Conservation (phyloP, 2,329 filamentous ascomycete species). For the Cercospora sojina region DNA sequence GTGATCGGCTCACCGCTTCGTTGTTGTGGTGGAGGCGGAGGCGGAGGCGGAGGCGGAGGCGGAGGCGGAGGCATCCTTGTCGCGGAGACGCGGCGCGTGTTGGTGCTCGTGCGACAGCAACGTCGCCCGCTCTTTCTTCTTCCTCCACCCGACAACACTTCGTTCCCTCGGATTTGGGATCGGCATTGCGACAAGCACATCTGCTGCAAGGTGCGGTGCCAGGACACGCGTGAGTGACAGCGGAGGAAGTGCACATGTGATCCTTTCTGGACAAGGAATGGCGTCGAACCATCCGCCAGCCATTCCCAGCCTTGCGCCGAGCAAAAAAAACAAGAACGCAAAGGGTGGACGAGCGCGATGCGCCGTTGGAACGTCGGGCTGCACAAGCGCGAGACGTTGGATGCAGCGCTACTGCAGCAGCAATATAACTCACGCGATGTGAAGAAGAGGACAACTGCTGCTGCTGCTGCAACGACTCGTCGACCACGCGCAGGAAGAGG, state of each 20-base stretch:
- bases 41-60: background rate
- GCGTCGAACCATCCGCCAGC: background rate
- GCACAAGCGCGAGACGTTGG: background rate
- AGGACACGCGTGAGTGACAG: background rate
- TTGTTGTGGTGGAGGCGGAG: background rate
- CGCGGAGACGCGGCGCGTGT: background rate
- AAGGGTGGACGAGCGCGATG: background rate
- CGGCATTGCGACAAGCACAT: background rate
- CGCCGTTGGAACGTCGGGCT: background rate
- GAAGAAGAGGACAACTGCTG: background rate
- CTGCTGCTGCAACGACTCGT: background rate
- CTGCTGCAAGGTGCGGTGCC: background rate
- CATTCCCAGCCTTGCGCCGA: conserved; percentile 3
- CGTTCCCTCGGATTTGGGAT: background rate
- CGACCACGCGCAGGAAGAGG: background rate
- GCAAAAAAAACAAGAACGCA: background rate
- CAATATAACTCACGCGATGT: background rate
- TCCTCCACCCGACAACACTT: background rate
- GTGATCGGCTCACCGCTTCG: background rate
- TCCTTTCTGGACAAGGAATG: background rate
- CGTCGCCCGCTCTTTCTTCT: background rate
- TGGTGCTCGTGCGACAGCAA: background rate
- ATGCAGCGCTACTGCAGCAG: background rate
- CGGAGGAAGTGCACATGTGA: background rate
- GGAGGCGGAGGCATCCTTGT: background rate